Base-by-base conservation (phyloP, 2,329 filamentous ascomycete genomes). In the Phyllosticta citriasiana region DNA sequence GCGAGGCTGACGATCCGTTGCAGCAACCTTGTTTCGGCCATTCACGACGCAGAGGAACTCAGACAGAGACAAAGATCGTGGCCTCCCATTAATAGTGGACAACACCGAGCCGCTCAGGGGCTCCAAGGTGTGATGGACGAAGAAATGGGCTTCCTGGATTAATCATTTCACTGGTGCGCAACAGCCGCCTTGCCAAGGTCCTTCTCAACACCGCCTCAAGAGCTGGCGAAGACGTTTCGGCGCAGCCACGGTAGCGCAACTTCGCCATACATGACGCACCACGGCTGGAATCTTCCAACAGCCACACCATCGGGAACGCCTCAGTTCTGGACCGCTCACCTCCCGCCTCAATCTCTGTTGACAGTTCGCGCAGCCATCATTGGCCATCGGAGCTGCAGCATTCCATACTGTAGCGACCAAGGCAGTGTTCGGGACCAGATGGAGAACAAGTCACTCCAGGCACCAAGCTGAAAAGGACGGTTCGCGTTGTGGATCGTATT, bases 61-160 rank as follows among this genome's bases (percentile, higher is more conserved):
- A 72, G 79, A 47, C 64, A 69, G 63, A 69, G 68, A 53, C 73
- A 76, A 62, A 75, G 55, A 74, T 62, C 63, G 26, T 84, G 81
- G 80, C 81, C 81, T 40, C 80, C 80, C 12, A 72, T 76, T 10
- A 76, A 78, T 64, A 76, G 75, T 63, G 75, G 73, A 19, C 72
- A 72, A 27, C 73, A 78, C 64, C 70, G 76, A 58, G 70, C 72
- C 55, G 72, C 74, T 16, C 74, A 67, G 58, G 77, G 78, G 0
- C 67, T 84, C 52, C 76, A 75, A 27, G 76, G 76, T 53, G 77
- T 83, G n/a, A 76, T 84, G 71, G 79, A 81, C 63, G 80, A 84
- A 63, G 82, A 84, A 68, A 77, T 84, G 76, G 80, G 81, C 4
- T 82, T 79, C 67, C 69, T 82, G 66, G 80, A 82, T 67, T 83